Percentiles rank a stretch among this genome's conserved stretches.
Evolutionary conservation across 1,284 basidiomycete genomes (phyloP).

Genomic region (Thelephora terrestris): DNA sequence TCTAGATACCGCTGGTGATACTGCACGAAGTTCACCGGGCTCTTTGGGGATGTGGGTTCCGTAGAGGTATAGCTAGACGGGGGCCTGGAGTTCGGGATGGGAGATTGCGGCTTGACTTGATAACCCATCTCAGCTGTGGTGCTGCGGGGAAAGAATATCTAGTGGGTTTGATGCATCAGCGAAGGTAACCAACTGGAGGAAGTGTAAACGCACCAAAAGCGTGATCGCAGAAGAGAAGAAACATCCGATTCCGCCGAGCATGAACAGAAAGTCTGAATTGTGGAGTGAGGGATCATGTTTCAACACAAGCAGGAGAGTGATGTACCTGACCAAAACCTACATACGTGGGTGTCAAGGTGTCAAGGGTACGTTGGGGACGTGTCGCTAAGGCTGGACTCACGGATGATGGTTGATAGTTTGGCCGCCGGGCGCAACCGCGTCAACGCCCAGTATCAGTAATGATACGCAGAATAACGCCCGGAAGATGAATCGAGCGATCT

Average conservation of each 20-base stretch:
- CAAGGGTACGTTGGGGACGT: not conserved
- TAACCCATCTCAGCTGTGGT: constrained; percentile 53
- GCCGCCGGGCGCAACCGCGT: constrained; percentile 36
- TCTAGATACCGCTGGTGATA: not conserved
- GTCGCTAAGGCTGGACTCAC: constrained; percentile 30
- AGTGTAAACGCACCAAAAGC: constrained; percentile 40
- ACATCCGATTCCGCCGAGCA: constrained; percentile 59
- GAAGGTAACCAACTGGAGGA: not conserved
- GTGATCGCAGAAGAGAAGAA: constrained; percentile 69
- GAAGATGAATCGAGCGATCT: constrained; percentile 57
- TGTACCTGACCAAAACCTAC: constrained; percentile 43
- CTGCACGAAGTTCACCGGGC: not conserved
- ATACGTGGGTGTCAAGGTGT: constrained; percentile 5
- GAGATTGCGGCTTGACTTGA: constrained; percentile 22
- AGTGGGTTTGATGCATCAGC: not conserved
- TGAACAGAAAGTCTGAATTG: constrained; percentile 48
- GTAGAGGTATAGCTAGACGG: not conserved
- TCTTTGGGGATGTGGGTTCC: not conserved
- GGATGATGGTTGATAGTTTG: constrained; percentile 39
- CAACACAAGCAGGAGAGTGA: not conserved
- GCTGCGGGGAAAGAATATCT: constrained; percentile 72
- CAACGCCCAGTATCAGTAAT: constrained; percentile 49
- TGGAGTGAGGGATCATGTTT: constrained; percentile 2
- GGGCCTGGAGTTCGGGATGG: constrained; percentile 10
- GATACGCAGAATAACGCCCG: constrained; percentile 62